Percentiles rank a stretch among this genome's conserved stretches.
Evolutionary conservation across 495 filamentous ascomycete species (phyloP).

Genomic region (Thozetella sp.): DNA sequence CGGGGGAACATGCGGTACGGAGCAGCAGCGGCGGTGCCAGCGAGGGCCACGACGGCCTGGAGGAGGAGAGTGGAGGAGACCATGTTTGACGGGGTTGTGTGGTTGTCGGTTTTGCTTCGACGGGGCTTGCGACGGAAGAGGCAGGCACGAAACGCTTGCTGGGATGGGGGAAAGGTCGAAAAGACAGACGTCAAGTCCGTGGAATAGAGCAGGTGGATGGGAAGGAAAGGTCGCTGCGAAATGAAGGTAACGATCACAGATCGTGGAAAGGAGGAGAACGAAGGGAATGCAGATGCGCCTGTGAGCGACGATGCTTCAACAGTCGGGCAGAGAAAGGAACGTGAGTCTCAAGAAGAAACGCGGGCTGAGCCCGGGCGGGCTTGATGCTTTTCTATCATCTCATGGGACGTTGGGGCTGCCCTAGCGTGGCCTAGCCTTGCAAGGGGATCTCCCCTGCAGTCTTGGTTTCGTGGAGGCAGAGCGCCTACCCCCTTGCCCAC

Average conservation of each 20-base stretch:
- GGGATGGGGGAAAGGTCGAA: neutral
- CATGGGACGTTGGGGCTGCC: no score
- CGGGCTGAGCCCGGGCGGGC: no score
- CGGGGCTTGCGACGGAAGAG: no score
- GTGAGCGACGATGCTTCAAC: neutral
- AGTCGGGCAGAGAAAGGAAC: neutral
- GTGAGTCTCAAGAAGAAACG: neutral
- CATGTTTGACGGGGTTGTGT: constrained; percentile 13
- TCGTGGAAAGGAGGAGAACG: neutral
- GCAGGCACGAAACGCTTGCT: no score
- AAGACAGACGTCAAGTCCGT: neutral
- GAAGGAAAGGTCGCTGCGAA: neutral
- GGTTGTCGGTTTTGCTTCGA: neutral
- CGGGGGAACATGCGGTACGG: constrained; percentile 16
- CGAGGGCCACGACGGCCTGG: constrained; percentile 8
- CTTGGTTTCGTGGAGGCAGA: no score
- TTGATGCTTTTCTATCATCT: neutral
- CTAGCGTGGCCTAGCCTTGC: no score
- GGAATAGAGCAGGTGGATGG: neutral
- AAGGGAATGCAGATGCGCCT: neutral
- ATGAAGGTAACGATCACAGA: neutral
- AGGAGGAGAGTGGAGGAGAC: constrained; percentile 17
- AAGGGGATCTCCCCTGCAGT: no score
- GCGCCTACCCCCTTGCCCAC: no score
- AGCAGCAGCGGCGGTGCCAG: constrained; percentile 14